These are phyloP conservation scores for Phytophthora syringae DNA, from an alignment of 352 stramenopile species.

Conservation along the genomic window DNA sequence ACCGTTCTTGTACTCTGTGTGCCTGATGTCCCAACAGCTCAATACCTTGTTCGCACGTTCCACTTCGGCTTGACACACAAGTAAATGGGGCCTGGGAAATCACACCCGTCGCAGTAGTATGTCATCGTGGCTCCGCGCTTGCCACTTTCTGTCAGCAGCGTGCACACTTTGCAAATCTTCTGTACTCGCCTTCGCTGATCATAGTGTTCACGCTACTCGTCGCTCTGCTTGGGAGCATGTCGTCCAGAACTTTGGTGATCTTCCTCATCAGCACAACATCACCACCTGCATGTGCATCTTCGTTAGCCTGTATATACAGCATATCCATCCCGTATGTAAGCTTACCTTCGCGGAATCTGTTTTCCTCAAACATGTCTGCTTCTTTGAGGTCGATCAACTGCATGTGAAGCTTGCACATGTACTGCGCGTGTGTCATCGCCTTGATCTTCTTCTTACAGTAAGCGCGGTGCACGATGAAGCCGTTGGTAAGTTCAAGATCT, in stretches of 20 bases:
- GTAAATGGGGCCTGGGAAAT: not conserved
- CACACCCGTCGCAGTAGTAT: conserved; percentile 7
- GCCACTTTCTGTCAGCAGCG: not conserved
- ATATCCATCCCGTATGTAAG: not conserved
- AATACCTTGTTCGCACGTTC: not conserved
- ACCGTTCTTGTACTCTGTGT: conserved; percentile 7
- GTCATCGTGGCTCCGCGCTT: not conserved
- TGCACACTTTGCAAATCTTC: not conserved
- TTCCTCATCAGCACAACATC: not conserved
- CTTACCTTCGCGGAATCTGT: not conserved
- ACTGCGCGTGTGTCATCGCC: not conserved
- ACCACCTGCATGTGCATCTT: not conserved
- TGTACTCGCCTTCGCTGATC: not conserved
- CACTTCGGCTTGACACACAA: not conserved
- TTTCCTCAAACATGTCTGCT: not conserved
- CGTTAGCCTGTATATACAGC: not conserved
- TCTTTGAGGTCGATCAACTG: not conserved
- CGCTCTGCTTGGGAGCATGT: not conserved
- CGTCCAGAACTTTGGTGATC: not conserved
- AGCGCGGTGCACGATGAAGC: not conserved
- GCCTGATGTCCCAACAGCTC: conserved; percentile 7
- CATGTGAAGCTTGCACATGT: not conserved
- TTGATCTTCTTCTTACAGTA: not conserved
- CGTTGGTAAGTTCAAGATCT: not conserved
- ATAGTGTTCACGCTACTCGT: not conserved